Conservation (phyloP, 495 filamentous ascomycete genomes). For the Trichoderma parareesei region DNA sequence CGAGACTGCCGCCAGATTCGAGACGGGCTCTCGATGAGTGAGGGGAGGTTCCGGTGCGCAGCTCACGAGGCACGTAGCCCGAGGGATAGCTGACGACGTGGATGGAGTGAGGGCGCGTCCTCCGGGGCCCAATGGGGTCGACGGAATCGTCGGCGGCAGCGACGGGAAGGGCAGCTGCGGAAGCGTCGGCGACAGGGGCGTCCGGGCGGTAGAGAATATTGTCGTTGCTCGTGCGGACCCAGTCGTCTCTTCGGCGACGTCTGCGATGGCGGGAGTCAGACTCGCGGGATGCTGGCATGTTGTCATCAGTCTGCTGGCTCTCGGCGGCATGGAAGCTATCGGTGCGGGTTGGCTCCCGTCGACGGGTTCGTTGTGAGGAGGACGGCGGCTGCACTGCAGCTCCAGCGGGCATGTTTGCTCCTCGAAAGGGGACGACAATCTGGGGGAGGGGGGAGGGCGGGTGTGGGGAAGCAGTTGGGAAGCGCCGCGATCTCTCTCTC, state of each 20-base stretch:
- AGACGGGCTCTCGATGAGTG: conserved; percentile 19
- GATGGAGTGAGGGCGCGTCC: conserved; percentile 45
- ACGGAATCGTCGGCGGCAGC: background rate
- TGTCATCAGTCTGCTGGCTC: background rate
- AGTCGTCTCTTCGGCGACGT: conserved; percentile 7
- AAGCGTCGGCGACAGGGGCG: conserved; percentile 7
- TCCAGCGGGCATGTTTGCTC: conserved; percentile 8
- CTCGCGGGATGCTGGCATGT: conserved; percentile 1
- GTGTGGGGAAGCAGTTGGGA: too few species aligned
- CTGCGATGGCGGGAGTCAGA: conserved; percentile 4
- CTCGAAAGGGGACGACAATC: background rate
- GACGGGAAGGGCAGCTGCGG: background rate
- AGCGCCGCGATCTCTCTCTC: background rate
- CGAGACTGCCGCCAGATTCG: background rate
- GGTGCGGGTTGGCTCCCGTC: background rate
- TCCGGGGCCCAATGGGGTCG: conserved; percentile 35
- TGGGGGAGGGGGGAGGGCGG: conserved; percentile 5
- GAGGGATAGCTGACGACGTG: conserved; percentile 47
- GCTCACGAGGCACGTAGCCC: conserved; percentile 41
- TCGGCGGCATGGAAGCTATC: background rate
- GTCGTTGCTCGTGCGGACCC: conserved; percentile 4
- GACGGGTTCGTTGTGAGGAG: background rate
- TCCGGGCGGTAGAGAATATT: background rate
- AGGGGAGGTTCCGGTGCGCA: conserved; percentile 31
- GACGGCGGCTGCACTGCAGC: conserved; percentile 7